These are phyloP conservation scores for Amaranthus palmeri DNA, from an alignment of 148 eudicot genomes.

Conservation along the genomic window DNA sequence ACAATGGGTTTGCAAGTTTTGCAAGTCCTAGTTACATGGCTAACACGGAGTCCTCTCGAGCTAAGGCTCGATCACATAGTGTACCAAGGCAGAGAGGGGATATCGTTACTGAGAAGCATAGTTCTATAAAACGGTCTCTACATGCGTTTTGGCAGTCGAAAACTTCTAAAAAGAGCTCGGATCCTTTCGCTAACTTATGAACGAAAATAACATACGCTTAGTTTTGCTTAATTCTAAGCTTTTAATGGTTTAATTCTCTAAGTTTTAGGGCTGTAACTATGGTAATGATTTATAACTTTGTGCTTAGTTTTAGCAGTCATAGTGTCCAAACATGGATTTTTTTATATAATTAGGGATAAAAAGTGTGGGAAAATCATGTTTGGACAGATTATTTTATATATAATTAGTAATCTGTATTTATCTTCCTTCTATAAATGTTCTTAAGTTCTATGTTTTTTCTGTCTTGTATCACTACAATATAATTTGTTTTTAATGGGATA, in stretches of 20 bases:
- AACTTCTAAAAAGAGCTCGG: background rate
- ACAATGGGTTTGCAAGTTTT: conserved; percentile 40
- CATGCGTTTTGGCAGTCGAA: background rate
- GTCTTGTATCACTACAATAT: no score
- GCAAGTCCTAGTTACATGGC: conserved; percentile 67
- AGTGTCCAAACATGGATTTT: conserved; percentile 24
- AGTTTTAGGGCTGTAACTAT: conserved; percentile 28
- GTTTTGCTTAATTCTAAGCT: no score
- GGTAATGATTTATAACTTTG: conserved; percentile 4
- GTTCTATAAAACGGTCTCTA: background rate
- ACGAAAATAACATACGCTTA: background rate
- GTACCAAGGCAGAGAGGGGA: conserved; percentile 63
- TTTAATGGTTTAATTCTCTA: conserved; percentile 2
- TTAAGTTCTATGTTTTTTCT: background rate
- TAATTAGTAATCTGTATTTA: background rate
- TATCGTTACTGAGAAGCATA: background rate
- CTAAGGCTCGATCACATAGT: conserved; percentile 69
- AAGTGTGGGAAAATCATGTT: conserved; percentile 17
- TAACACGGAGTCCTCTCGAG: conserved; percentile 61
- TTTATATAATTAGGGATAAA: background rate
- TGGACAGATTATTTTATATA: conserved; percentile 19
- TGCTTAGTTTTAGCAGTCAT: background rate
- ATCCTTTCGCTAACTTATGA: background rate
- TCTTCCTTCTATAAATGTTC: background rate
- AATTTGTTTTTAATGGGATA: no score